A percentile compares a stretch with the other conserved stretches of the same genome.
phyloP scores from a whole-genome alignment of 1,284 basidiomycete species.

The Ustilago vetiveriae region DNA sequence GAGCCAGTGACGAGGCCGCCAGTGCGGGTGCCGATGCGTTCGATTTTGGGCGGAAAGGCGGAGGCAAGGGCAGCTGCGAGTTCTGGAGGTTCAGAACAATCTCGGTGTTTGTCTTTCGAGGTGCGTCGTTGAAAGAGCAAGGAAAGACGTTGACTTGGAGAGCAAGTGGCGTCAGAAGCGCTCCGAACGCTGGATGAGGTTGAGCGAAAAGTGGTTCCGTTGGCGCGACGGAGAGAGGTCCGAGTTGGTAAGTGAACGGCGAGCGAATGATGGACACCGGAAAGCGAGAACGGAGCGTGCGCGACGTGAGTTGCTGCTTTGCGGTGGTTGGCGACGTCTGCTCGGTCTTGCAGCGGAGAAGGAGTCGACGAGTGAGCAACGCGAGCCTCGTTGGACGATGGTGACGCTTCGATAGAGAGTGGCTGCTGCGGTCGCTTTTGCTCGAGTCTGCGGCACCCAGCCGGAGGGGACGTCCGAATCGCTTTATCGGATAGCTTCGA shows the following conservation, averaged over 20 bases:
- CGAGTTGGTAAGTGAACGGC: constrained; percentile 23
- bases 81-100: too few relatives aligned
- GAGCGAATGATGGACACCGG: constrained; percentile 24
- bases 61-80: too few relatives aligned
- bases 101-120: constrained; percentile 3
- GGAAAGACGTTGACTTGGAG: constrained; percentile 14
- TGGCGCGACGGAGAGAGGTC: constrained; percentile 7
- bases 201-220: neutral
- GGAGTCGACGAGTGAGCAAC: constrained; percentile 13
- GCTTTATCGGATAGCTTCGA: neutral
- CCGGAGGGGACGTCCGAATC: neutral
- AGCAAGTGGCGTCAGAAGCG: constrained; percentile 2
- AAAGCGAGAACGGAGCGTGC: constrained; percentile 6
- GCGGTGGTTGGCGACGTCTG: neutral
- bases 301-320: neutral
- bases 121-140: constrained; percentile 15
- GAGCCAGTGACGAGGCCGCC: constrained; percentile 7
- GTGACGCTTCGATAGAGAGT: too few relatives aligned
- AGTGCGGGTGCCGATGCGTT: constrained; percentile 7
- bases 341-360: neutral
- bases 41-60: neutral
- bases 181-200: neutral
- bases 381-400: constrained; percentile 6
- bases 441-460: neutral
- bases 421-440: neutral